phyloP scores from a whole-genome alignment of 2,329 filamentous ascomycete species.

The Cladophialophora yegresii region DNA sequence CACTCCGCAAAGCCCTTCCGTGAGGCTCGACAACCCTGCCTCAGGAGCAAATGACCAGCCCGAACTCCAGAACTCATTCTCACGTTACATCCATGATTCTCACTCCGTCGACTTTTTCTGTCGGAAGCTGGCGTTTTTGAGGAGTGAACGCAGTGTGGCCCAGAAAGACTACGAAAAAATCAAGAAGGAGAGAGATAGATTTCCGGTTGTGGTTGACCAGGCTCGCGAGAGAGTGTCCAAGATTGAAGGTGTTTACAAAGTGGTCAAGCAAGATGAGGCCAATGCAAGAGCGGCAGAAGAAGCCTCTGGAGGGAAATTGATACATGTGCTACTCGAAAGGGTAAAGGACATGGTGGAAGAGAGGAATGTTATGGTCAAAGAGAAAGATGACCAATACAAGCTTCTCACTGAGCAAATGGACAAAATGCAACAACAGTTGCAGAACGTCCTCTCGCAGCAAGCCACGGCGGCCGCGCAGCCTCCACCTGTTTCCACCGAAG shows the following conservation, averaged over 20 bases:
- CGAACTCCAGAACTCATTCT: constrained; percentile 10
- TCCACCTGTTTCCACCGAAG: neutral
- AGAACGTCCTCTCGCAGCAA: constrained; percentile 12
- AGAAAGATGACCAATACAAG: neutral
- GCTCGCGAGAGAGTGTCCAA: constrained; percentile 6
- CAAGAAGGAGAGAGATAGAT: constrained; percentile 4
- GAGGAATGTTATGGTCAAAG: neutral
- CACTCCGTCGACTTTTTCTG: neutral
- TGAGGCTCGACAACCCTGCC: neutral
- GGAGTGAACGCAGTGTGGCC: constrained; percentile 1
- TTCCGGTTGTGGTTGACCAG: constrained; percentile 23
- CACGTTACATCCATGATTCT: neutral
- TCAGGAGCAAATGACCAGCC: neutral
- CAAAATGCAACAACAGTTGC: neutral
- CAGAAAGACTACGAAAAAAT: constrained; percentile 13
- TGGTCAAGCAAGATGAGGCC: constrained; percentile 7
- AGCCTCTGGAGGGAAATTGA: neutral
- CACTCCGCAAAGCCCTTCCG: neutral
- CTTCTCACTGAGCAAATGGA: neutral
- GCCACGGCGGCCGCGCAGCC: neutral
- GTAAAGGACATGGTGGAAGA: constrained; percentile 1
- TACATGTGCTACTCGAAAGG: constrained; percentile 10
- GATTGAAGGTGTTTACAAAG: constrained; percentile 7
- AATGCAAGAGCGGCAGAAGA: constrained; percentile 3
- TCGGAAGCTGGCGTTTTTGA: constrained; percentile 5